These are phyloP conservation scores for Helenozyma rhizophorensis DNA, from an alignment of 805 yeast species.

Conservation along the genomic window DNA sequence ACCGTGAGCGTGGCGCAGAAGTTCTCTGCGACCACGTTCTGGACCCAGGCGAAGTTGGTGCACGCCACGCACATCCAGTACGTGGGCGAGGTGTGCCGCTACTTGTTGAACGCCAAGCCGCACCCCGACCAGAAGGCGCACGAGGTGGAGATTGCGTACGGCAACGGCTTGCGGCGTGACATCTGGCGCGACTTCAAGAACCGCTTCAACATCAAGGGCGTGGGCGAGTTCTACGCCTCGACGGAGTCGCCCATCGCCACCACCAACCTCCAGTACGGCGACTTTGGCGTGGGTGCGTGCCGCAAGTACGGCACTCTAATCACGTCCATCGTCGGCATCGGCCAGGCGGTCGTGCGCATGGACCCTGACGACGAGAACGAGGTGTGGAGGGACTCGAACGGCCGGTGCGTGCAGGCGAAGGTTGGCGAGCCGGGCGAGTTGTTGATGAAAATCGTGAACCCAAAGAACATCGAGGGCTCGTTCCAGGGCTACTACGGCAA, in stretches of 20 bases:
- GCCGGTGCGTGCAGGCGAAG: conserved; percentile 53
- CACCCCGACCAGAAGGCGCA: conserved; percentile 67
- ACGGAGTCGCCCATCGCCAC: conserved; percentile 91
- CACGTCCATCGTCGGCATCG: conserved; percentile 45
- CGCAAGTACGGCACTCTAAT: conserved; percentile 68
- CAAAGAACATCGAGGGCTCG: conserved; percentile 61
- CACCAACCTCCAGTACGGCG: conserved; percentile 74
- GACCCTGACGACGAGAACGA: conserved; percentile 75
- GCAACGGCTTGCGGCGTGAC: conserved; percentile 87
- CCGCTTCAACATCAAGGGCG: conserved; percentile 66
- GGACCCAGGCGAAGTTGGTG: conserved; percentile 79
- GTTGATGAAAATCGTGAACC: conserved; percentile 65
- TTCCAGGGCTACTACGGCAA: conserved; percentile 91
- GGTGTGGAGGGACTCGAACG: conserved; percentile 66
- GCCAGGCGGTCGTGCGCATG: conserved; percentile 64
- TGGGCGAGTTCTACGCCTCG: conserved; percentile 92
- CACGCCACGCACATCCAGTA: conserved; percentile 82
- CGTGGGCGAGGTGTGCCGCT: conserved; percentile 93
- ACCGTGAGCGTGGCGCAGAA: conserved; percentile 74
- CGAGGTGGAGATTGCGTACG: conserved; percentile 66
- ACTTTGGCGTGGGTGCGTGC: conserved; percentile 83
- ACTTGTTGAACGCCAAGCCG: conserved; percentile 60
- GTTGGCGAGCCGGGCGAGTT: conserved; percentile 81
- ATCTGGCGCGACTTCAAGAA: conserved; percentile 80
- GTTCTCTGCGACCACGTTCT: conserved; percentile 78